Base-by-base conservation (phyloP, 257 asterid species). In the Datura wrightii region DNA sequence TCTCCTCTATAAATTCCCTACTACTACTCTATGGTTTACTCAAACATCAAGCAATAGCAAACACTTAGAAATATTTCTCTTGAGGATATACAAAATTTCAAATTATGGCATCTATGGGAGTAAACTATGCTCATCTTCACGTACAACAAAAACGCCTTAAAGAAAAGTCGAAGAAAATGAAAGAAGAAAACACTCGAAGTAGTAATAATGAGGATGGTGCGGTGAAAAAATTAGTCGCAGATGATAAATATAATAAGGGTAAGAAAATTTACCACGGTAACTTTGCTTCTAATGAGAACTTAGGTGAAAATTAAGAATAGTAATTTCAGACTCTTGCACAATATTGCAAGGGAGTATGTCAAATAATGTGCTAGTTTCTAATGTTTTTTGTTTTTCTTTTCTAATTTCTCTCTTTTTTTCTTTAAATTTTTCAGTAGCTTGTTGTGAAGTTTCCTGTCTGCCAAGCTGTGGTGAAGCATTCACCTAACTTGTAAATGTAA, bases 41-140 rank as follows among this genome's bases (percentile, higher is more conserved):
- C 19, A 66, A 36, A 65, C 15, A 60, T 31, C 65, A 56, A 9
- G 19, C 82, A 82, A 79, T 10, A 9, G 52, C 72, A 19, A 36
- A 16, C 11, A 16, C 48, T 39, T 16, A 5, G 55, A 10, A 44
- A 6, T 39, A 10, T 82, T 34, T 19, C 2, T 72, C 79, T n/a
- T 2, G 3, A 70, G 10, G 18, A 71, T n/a, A 9, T 24, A 39
- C 42, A 2, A n/a, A 4, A 72, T 46, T 72, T 14, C 42, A 48
- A 48, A 10, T 79, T 24, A 91, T 91, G 94, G 84, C 91, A 36
- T 91, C 94, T 19, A 86, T n/a, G 0, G 94, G 94, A 46, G 88
- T 90, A 41, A 91, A 89, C 85, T 90, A 88, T 34, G 91, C 91
- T 3, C 59, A 84, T 52, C 58, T 90, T 39, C 66, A 85, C 80